phyloP scores from a whole-genome alignment of 495 filamentous ascomycete genomes.

The Xylaria intraflava region DNA sequence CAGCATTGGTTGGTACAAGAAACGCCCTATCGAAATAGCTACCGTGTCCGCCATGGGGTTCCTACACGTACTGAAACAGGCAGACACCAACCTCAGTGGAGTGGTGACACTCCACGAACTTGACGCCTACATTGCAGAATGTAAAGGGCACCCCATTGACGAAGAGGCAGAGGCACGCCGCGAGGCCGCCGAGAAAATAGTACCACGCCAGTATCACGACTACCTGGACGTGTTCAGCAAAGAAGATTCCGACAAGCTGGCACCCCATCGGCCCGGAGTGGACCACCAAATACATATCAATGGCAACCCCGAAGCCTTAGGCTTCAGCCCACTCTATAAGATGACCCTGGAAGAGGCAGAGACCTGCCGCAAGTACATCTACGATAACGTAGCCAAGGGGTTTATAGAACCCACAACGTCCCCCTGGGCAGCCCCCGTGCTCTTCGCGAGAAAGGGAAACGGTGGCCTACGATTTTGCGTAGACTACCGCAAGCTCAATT shows the following conservation, averaged over 20 bases:
- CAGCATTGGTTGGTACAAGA: no score
- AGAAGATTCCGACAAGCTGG: not conserved
- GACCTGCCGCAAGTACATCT: constrained; percentile 1
- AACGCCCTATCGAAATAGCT: no score
- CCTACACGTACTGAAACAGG: no score
- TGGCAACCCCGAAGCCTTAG: not conserved
- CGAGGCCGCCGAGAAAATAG: not conserved
- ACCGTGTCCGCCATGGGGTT: no score
- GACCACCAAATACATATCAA: not conserved
- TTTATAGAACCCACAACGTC: constrained; percentile 1
- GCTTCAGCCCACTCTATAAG: constrained; percentile 18
- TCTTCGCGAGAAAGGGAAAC: constrained; percentile 32
- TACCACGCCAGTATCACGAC: not conserved
- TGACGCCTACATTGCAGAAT: no score
- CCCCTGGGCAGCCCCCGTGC: constrained; percentile 22
- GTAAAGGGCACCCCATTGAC: not conserved
- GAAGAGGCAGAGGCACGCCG: not conserved
- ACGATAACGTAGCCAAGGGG: not conserved
- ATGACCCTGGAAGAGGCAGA: constrained; percentile 23
- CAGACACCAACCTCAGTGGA: no score
- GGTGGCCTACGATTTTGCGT: constrained; percentile 37
- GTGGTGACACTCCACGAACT: no score
- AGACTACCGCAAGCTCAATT: constrained; percentile 41
- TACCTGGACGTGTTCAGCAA: not conserved
- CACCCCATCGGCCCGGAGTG: not conserved